phyloP scores from a whole-genome alignment of 495 filamentous ascomycete genomes.

The Alectoria sarmentosa region DNA sequence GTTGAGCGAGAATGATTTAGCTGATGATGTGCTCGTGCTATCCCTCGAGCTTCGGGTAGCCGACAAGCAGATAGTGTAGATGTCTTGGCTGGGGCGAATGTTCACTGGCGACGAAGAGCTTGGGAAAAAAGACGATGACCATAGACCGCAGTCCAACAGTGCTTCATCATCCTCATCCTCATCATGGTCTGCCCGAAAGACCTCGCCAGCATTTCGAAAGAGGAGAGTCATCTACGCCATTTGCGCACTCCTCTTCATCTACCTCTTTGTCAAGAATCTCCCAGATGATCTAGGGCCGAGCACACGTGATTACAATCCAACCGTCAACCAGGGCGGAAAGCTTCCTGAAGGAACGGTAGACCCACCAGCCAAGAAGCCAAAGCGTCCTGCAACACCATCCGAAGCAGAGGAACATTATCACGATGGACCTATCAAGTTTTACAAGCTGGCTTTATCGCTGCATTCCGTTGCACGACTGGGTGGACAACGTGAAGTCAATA shows the following conservation, averaged over 20 bases:
- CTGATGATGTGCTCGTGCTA: conserved; percentile 11
- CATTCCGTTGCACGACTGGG: conserved; percentile 35
- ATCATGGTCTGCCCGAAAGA: conserved; percentile 30
- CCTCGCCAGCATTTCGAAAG: conserved; percentile 31
- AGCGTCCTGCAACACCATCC: conserved; percentile 16
- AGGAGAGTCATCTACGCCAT: conserved; percentile 40
- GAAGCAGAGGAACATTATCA: conserved; percentile 39
- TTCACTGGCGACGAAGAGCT: conserved; percentile 56
- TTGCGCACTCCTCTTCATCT: conserved; percentile 38
- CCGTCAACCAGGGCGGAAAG: conserved; percentile 14
- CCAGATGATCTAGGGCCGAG: conserved; percentile 36
- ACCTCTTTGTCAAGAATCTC: conserved; percentile 50
- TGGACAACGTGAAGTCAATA: conserved; percentile 30
- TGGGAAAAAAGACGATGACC: conserved; percentile 64
- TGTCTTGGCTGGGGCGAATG: conserved; percentile 40
- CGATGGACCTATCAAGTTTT: conserved; percentile 51
- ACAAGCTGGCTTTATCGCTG: conserved; percentile 44
- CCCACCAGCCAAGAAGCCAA: conserved; percentile 18
- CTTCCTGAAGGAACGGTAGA: conserved; percentile 26
- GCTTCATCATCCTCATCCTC: conserved; percentile 29
- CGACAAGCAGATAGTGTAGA: conserved; percentile 21
- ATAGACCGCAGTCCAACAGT: conserved; percentile 34
- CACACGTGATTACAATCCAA: conserved; percentile 21
- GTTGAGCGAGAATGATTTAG: neutral
- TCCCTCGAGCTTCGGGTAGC: conserved; percentile 22